Conservation (phyloP, 345 rosid species). For the Bruguiera gymnorhiza region DNA sequence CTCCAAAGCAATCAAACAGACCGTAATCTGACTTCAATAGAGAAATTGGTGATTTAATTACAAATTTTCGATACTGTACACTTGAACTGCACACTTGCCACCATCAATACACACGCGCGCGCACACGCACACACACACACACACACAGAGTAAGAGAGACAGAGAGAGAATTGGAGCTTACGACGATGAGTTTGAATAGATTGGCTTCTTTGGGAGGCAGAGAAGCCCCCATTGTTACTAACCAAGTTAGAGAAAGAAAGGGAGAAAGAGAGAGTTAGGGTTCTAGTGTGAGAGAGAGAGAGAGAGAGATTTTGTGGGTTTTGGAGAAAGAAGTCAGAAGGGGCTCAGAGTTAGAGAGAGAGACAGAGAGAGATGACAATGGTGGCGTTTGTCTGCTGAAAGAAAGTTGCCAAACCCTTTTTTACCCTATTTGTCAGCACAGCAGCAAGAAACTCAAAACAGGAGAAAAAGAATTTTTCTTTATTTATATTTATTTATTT, state of each 20-base stretch:
- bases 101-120: background rate
- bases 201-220: constrained; percentile 99
- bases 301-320: constrained; percentile 19
- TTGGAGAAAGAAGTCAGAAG: constrained; percentile 2
- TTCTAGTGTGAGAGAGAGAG: background rate
- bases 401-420: no score
- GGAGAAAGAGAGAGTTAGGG: background rate
- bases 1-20: no score
- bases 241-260: background rate
- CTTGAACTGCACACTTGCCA: background rate
- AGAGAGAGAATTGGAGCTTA: constrained; percentile 44
- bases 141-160: background rate
- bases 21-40: no score
- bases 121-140: background rate
- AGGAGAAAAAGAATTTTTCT: background rate
- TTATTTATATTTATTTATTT: no score
- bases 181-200: constrained; percentile 99
- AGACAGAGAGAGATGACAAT: constrained; percentile 5
- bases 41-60: no score
- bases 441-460: constrained; percentile 8
- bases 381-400: constrained; percentile 81
- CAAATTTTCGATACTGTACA: no score
- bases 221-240: constrained; percentile 76
- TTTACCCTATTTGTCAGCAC: constrained; percentile 46
- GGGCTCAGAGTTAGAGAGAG: background rate